These are phyloP conservation scores for Globisporangium barbulae DNA, from an alignment of 352 stramenopile genomes.

Conservation along the genomic window DNA sequence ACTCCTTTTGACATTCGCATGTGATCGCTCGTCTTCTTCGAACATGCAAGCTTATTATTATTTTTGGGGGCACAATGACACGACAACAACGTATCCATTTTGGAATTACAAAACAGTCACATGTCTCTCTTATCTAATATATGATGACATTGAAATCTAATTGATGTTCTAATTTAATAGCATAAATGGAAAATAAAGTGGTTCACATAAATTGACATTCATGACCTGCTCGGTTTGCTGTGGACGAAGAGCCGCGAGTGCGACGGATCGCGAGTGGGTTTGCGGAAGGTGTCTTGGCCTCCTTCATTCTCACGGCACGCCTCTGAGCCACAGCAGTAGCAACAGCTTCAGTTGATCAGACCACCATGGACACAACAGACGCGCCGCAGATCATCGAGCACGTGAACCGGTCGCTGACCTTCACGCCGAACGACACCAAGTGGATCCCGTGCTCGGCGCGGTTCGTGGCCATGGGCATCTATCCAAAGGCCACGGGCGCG, in stretches of 20 bases:
- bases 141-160: too few species aligned
- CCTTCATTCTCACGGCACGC: not conserved
- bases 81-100: too few species aligned
- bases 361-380: constrained; percentile 92
- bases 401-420: constrained; percentile 88
- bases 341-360: not conserved
- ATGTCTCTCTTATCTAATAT: too few species aligned
- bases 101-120: too few species aligned
- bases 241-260: constrained; percentile 1
- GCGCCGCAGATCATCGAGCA: constrained; percentile 97
- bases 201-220: not conserved
- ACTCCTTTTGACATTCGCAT: too few species aligned
- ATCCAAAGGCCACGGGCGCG: constrained; percentile 90
- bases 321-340: not conserved
- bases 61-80: too few species aligned
- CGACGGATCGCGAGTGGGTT: not conserved
- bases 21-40: too few species aligned
- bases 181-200: not conserved
- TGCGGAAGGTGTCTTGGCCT: not conserved
- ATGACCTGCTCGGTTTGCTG: not conserved
- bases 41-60: too few species aligned
- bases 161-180: not conserved
- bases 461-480: constrained; percentile 93
- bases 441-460: constrained; percentile 94
- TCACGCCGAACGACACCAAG: constrained; percentile 93